Evolutionary conservation across 768 basidiomycete genomes (phyloP), one percentile per base, ranked within the genome.

Genomic region (Lactarius evosmus): DNA sequence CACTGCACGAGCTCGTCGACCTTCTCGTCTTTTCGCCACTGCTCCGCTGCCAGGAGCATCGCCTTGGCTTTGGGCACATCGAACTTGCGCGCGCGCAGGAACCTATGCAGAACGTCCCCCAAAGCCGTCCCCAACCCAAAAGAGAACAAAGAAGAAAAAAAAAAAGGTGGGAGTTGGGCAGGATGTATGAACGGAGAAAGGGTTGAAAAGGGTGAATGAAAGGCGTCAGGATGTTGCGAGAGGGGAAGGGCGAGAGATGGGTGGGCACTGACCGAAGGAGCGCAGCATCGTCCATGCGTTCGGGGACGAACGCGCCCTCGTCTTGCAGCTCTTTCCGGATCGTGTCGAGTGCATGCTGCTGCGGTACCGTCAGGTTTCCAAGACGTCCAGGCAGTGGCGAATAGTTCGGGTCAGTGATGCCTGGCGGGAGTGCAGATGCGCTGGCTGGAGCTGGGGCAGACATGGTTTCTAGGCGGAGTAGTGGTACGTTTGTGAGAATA

Each of bases 1-100:
- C 65, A 90, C 89, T 82, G 72, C 55, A 83, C 76, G 58, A 93
- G 79, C 55, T 92, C 87, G 50, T 93, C 89, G 30, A 93, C 87
- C 36, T 84, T 85, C 73, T 89, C 93, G 1, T 91, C 86, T 73
- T 85, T 87, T 74, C 96, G 83, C 96, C 96, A 99, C 69, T 94
- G 77, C 75, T 98, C 95, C 58, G 85, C 85, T 44, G 79, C 76
- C 62, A 87, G 70, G 68, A 96, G 77, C 96, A 98, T 99, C 69
- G 77, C 76, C 78, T 93, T 96, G 11, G 94, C 83, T 73, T 85
- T 86, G 50, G 73, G 74, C 9, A 96, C 74, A 77, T 98, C 94
- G 68, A 98, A 99, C 76, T 90, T 95, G 69, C 97, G 82, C 7
- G 96, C 97, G 38, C 97, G 83, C 65, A 98, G 78, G 78, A 96